Conservation (phyloP, 2,329 filamentous ascomycete genomes). For the Orbilia brochopaga region DNA sequence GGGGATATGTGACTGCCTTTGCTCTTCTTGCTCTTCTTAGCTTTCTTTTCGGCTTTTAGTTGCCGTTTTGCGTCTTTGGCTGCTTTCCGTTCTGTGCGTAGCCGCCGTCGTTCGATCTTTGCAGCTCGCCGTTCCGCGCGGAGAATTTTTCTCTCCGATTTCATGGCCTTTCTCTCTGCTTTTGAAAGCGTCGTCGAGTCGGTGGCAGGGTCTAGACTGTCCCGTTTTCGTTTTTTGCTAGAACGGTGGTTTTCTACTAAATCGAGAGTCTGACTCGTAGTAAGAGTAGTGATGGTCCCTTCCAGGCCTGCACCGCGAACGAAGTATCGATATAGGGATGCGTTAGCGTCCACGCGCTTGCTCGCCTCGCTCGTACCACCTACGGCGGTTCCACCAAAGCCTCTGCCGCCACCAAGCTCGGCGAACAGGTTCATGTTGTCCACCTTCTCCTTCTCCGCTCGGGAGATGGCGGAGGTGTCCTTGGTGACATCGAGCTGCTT, state of each 20-base stretch:
- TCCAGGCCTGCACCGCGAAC: conserved; percentile 36
- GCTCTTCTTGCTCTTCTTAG: conserved; percentile 9
- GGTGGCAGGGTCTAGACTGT: background rate
- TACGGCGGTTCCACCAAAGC: conserved; percentile 31
- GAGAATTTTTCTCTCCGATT: conserved; percentile 28
- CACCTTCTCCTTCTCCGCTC: conserved; percentile 22
- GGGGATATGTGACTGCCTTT: background rate
- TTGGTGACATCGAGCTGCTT: conserved; percentile 47
- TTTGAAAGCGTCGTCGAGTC: conserved; percentile 7
- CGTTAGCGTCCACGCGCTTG: conserved; percentile 20
- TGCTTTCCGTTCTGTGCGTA: conserved; percentile 26
- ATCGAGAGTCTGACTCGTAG: background rate
- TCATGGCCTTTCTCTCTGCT: conserved; percentile 26
- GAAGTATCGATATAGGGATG: conserved; percentile 41
- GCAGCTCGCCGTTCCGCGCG: conserved; percentile 29
- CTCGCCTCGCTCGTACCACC: background rate
- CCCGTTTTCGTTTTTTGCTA: conserved; percentile 36
- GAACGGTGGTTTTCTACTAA: background rate
- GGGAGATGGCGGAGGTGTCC: conserved; percentile 23
- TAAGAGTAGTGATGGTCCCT: conserved; percentile 20
- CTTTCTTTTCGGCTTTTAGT: conserved; percentile 25
- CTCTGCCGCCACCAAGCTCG: conserved; percentile 36
- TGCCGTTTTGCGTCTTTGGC: conserved; percentile 24
- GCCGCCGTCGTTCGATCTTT: conserved; percentile 27
- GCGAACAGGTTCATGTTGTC: conserved; percentile 49